A percentile compares a stretch with the other conserved stretches of the same genome.
Evolutionary conservation across 2,329 filamentous ascomycete species (phyloP).

Genomic region (Monosporascus sp.): DNA sequence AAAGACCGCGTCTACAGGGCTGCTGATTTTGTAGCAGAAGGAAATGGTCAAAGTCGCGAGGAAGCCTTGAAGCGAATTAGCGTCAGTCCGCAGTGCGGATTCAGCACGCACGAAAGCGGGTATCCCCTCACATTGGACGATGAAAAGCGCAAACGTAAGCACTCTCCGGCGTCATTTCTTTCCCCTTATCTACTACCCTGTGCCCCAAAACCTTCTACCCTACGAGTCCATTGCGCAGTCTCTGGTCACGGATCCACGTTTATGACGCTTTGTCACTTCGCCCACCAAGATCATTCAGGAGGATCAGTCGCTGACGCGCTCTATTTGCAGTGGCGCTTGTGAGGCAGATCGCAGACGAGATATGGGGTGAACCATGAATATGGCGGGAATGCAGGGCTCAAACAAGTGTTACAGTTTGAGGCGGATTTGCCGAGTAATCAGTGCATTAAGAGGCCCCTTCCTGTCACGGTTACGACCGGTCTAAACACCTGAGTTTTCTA

Average conservation of each 20-base stretch:
- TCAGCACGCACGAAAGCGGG: slow-evolving; percentile 68
- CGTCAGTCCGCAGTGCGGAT: slow-evolving; percentile 68
- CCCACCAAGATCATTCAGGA: not conserved
- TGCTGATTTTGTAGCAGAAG: slow-evolving; percentile 65
- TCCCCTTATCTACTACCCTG: not conserved
- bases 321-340: slow-evolving; percentile 51
- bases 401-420: too few relatives aligned
- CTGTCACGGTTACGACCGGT: not conserved
- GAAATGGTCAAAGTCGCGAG: slow-evolving; percentile 56
- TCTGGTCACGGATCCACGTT: too few relatives aligned
- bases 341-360: slow-evolving; percentile 64
- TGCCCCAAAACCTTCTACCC: not conserved
- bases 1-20: slow-evolving; percentile 54
- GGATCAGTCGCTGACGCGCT: not conserved
- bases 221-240: not conserved
- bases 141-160: slow-evolving; percentile 60
- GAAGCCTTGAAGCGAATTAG: slow-evolving; percentile 64
- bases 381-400: not conserved
- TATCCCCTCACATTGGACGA: slow-evolving; percentile 65
- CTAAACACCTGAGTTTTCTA: not conserved
- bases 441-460: not conserved
- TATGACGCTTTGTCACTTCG: not conserved
- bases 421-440: too few relatives aligned
- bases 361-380: slow-evolving; percentile 52
- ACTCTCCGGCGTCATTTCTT: not conserved